Conservation (phyloP, 2,329 filamentous ascomycete genomes). For the Amesomyces nigricolor region DNA sequence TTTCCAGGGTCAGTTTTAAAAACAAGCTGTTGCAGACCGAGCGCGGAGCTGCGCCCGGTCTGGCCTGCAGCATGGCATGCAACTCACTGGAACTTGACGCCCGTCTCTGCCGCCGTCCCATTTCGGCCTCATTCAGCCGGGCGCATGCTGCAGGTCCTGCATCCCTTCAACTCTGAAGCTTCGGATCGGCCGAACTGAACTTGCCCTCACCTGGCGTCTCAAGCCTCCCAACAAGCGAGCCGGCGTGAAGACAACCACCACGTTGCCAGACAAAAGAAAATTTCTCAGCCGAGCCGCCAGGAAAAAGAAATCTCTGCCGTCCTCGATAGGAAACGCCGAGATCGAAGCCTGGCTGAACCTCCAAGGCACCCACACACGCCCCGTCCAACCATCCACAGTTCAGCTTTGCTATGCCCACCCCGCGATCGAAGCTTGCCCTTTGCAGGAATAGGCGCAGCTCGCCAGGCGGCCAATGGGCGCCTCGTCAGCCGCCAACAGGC, state of each 20-base stretch:
- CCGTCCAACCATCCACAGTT: neutral
- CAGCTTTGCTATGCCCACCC: slow-evolving; percentile 10
- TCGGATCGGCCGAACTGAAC: neutral
- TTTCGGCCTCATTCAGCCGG: slow-evolving; percentile 16
- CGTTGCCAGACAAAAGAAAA: neutral
- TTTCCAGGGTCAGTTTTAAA: slow-evolving; percentile 16
- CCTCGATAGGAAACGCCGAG: slow-evolving; percentile 8
- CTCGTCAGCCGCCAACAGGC: neutral
- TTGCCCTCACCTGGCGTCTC: neutral
- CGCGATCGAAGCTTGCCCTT: slow-evolving; percentile 1
- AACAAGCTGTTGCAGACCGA: slow-evolving; percentile 5
- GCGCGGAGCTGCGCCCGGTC: neutral
- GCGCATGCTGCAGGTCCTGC: slow-evolving; percentile 8
- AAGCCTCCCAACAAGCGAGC: neutral
- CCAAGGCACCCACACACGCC: neutral
- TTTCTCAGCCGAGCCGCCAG: neutral
- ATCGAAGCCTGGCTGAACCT: neutral
- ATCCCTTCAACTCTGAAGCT: neutral
- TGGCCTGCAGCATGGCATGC: slow-evolving; percentile 1
- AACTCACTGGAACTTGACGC: slow-evolving; percentile 1
- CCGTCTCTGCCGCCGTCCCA: slow-evolving; percentile 9
- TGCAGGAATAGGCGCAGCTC: neutral
- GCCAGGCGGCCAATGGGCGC: slow-evolving; percentile 12
- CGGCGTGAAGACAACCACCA: neutral
- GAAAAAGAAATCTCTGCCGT: neutral